A percentile compares a stretch with the other conserved stretches of the same genome.
Conservation (phyloP, 139 green algal genomes). For the Closterium sp. region DNA sequence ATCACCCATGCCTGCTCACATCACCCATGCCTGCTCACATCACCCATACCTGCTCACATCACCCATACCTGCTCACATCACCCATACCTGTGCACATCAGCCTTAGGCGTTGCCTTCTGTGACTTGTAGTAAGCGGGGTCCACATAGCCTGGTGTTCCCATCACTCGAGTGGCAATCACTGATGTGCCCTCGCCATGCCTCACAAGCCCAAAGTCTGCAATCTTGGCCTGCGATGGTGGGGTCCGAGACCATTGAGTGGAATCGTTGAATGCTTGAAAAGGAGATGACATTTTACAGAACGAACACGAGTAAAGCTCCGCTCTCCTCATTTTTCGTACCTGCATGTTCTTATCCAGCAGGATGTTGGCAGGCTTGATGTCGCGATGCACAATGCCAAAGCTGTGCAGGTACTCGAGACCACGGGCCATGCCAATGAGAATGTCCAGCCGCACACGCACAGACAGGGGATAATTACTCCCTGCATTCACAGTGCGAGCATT, state of each 20-base stretch:
- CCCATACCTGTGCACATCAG: not conserved
- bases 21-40: too few relatives aligned
- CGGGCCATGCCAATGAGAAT: not conserved
- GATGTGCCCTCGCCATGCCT: not conserved
- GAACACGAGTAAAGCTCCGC: too few relatives aligned
- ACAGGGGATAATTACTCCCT: not conserved
- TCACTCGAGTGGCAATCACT: not conserved
- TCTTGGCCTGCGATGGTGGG: not conserved
- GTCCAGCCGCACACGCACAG: not conserved
- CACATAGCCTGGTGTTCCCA: not conserved
- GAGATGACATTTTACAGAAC: too few relatives aligned
- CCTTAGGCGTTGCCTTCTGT: not conserved
- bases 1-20: too few relatives aligned
- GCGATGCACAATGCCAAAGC: not conserved
- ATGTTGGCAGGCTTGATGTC: not conserved
- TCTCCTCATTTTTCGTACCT: too few relatives aligned
- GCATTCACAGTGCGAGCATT: too few relatives aligned
- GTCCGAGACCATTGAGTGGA: too few relatives aligned
- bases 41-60: too few relatives aligned
- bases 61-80: too few relatives aligned
- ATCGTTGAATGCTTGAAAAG: too few relatives aligned
- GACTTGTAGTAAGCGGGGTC: not conserved
- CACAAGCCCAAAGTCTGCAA: not conserved
- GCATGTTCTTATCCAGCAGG: not conserved
- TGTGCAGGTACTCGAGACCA: not conserved